A percentile compares a stretch with the other conserved stretches of the same genome.
phyloP scores from a whole-genome alignment of 164 flowering plant species.

The Stephania yunnanensis region DNA sequence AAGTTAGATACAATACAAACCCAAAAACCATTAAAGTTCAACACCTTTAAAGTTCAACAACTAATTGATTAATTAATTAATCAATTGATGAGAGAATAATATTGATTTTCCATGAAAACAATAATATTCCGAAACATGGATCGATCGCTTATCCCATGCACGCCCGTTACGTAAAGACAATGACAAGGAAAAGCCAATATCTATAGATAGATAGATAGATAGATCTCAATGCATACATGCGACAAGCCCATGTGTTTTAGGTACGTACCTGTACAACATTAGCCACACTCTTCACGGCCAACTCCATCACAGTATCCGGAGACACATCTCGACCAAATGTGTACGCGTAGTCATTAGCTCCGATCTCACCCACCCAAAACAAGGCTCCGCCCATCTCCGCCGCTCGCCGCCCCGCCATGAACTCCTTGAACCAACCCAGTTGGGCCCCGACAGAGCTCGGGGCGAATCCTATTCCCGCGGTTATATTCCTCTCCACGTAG shows the following conservation, averaged over 20 bases:
- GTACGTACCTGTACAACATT: conserved; percentile 40
- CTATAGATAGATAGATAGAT: too few species aligned
- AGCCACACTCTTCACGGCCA: conserved; percentile 32
- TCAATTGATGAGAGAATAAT: too few species aligned
- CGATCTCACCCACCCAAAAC: conserved; percentile 87
- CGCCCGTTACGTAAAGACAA: too few species aligned
- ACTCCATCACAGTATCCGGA: conserved; percentile 29
- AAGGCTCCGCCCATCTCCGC: conserved; percentile 37
- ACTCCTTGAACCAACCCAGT: conserved; percentile 49
- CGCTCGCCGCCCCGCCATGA: conserved; percentile 40
- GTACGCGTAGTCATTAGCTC: conserved; percentile 76
- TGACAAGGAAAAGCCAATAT: too few species aligned
- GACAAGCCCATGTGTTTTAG: neutral
- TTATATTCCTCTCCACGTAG: conserved; percentile 26
- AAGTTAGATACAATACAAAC: too few species aligned
- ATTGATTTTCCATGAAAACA: too few species aligned
- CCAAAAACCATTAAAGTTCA: too few species aligned
- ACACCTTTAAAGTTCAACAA: too few species aligned
- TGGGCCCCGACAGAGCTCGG: conserved; percentile 56
- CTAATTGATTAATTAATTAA: too few species aligned
- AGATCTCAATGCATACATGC: too few species aligned
- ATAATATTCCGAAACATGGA: too few species aligned
- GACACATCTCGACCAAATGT: conserved; percentile 36
- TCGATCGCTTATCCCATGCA: too few species aligned
- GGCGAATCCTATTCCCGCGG: conserved; percentile 27